These are phyloP conservation scores for Botrytis hyacinthi DNA, from an alignment of 2,329 filamentous ascomycete genomes.

Conservation along the genomic window DNA sequence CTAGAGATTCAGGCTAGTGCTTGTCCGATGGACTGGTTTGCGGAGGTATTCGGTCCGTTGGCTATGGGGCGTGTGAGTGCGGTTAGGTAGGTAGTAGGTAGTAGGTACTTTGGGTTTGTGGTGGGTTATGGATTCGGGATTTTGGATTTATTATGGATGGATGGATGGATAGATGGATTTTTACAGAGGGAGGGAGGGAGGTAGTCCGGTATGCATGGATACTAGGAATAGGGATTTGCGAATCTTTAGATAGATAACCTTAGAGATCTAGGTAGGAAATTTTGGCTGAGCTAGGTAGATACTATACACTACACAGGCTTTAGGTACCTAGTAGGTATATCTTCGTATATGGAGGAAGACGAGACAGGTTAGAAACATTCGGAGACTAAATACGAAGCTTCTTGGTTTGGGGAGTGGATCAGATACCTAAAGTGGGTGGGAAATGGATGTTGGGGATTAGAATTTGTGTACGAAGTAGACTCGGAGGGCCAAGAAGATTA, in stretches of 20 bases:
- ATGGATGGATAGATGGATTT: too few relatives aligned
- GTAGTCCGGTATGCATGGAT: too few relatives aligned
- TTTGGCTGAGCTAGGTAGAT: too few relatives aligned
- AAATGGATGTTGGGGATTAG: neutral
- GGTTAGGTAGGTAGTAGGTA: too few relatives aligned
- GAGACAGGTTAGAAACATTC: neutral
- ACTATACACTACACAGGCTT: neutral
- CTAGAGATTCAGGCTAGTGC: neutral
- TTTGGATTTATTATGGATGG: too few relatives aligned
- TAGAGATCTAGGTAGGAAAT: too few relatives aligned
- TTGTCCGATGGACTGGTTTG: neutral
- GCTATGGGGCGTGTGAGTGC: neutral
- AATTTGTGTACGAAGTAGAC: neutral
- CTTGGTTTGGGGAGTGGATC: neutral
- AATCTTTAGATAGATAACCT: neutral
- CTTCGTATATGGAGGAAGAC: neutral
- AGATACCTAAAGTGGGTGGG: neutral
- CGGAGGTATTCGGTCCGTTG: neutral
- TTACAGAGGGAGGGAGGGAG: too few relatives aligned
- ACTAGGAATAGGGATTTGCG: neutral
- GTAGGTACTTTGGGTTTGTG: too few relatives aligned
- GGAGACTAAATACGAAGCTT: neutral
- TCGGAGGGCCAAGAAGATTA: neutral
- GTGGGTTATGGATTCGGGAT: neutral
- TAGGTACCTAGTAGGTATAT: neutral